Percentiles rank a stretch among this genome's conserved stretches.
phyloP scores from a whole-genome alignment of 768 basidiomycete species.

The Gymnopilus dilepis region DNA sequence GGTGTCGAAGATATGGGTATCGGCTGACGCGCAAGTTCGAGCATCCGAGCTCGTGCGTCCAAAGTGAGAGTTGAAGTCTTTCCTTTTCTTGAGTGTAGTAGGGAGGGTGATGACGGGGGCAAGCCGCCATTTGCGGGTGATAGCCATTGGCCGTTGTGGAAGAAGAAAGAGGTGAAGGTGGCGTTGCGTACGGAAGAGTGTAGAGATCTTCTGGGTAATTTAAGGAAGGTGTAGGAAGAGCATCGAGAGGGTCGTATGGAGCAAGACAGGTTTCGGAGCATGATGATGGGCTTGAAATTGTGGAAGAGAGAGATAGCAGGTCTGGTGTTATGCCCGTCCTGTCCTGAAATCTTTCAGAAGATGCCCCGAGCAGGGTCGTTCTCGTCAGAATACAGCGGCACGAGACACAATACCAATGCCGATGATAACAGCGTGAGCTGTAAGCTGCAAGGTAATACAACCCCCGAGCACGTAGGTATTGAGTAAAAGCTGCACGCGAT shows the following conservation, averaged over 20 bases:
- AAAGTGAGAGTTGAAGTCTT: not conserved
- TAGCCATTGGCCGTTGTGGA: slow-evolving; percentile 63
- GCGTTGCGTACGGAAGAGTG: slow-evolving; percentile 24
- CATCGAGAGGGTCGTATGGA: not conserved
- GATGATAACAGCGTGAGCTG: too few species aligned
- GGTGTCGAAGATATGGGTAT: slow-evolving; percentile 20
- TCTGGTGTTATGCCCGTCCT: not conserved
- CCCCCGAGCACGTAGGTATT: too few species aligned
- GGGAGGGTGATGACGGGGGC: slow-evolving; percentile 14
- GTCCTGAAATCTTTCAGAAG: not conserved
- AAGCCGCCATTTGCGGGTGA: slow-evolving; percentile 14
- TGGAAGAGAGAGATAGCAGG: too few species aligned
- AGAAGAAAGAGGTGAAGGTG: slow-evolving; percentile 63
- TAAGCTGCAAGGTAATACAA: too few species aligned
- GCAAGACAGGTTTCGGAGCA: slow-evolving; percentile 3
- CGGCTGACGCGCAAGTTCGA: slow-evolving; percentile 18
- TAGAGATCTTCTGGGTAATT: slow-evolving; percentile 3
- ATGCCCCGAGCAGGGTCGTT: not conserved
- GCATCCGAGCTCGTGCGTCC: slow-evolving; percentile 8
- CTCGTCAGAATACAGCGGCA: too few species aligned
- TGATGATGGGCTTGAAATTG: not conserved
- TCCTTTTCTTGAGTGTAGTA: slow-evolving; percentile 8
- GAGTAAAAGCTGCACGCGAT: too few species aligned
- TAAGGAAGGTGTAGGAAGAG: not conserved
- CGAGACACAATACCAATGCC: too few species aligned